Conservation (phyloP, 139 green algal species). For the Eudorina sp. region DNA sequence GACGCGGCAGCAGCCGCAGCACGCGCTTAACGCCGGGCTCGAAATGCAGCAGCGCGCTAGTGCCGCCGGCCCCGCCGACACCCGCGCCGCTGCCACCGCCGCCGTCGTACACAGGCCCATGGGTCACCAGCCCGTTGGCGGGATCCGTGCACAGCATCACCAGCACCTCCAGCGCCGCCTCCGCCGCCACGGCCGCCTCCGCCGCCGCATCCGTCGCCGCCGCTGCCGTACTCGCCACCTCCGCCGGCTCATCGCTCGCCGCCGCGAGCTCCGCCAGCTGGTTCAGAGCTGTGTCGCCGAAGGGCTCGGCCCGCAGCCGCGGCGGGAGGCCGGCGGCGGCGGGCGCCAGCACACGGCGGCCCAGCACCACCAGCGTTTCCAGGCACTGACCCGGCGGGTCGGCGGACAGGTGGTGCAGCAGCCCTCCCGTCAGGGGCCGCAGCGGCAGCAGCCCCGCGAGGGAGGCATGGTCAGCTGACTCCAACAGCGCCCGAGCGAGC, state of each 20-base stretch:
- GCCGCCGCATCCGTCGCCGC: constrained; percentile 3
- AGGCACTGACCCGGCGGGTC: constrained; percentile 61
- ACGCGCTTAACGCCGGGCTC: constrained; percentile 39
- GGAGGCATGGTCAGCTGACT: constrained; percentile 52
- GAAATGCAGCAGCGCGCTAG: neutral
- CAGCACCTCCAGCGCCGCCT: constrained; percentile 60
- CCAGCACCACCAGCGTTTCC: neutral
- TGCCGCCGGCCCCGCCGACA: too few relatives aligned
- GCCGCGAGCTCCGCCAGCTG: constrained; percentile 62
- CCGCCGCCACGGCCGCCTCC: constrained; percentile 34
- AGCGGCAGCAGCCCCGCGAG: constrained; percentile 65
- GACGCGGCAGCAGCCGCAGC: constrained; percentile 60
- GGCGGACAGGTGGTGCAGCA: constrained; percentile 70
- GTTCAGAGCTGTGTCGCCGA: constrained; percentile 65
- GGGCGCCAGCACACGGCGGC: constrained; percentile 55
- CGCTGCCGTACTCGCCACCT: neutral
- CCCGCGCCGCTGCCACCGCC: too few relatives aligned
- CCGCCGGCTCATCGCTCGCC: neutral
- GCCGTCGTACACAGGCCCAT: neutral
- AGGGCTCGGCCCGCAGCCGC: constrained; percentile 58
- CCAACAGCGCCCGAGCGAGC: constrained; percentile 55
- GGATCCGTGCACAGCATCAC: constrained; percentile 67
- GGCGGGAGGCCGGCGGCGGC: constrained; percentile 54
- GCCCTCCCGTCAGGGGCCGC: constrained; percentile 58
- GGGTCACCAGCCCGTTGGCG: constrained; percentile 58